Base-by-base conservation (phyloP, 2,329 filamentous ascomycete species). In the Trichoderma sp. region DNA sequence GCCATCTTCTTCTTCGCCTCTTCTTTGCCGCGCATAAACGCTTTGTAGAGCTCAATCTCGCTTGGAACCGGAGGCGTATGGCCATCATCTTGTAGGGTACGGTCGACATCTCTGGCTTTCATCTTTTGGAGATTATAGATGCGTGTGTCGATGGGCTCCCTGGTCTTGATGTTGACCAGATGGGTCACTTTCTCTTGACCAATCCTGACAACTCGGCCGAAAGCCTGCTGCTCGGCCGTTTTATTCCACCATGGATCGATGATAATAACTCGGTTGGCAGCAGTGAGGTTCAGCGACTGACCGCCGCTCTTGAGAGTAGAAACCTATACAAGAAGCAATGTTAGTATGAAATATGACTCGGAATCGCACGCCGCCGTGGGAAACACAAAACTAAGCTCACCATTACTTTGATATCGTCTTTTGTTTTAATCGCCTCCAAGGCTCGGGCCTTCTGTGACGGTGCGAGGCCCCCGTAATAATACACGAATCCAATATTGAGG, bases 181-280 rank as follows among this genome's bases (percentile, higher is more conserved):
- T 66, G 49, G 0, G 66, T 49, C 0, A 21, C 11, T 4, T 68
- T 68, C 8, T 56, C n/a, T 18, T 67, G 64, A 0, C 90, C 90
- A 2, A 89, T 87, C 5, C 91, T 84, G 72, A 85, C 86, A 0
- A 92, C 85, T 0, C 91, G 85, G 1, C 80, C 80, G 49, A 84
- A 84, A 0, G 86, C 89, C 73, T 93, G 91, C n/a, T 87, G 79
- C 72, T 93, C 89, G 0, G 82, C 76, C 0, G 83, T 81, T 1
- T 77, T 77, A 68, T 92, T 92, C 87, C 87, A 93, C 86, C 86
- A 89, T 0, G 81, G 77, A 37, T 89, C 86, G 0, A 86, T 63
- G 0, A 85, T 77, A 24, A 89, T 86, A 26, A 87, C 84, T 4
- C 86, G 82, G 59, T 86, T 87, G 1, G 82, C 83, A 2, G 70